These are phyloP conservation scores for Boletus vermiculosoides DNA, from an alignment of 768 basidiomycete genomes.

Conservation along the genomic window DNA sequence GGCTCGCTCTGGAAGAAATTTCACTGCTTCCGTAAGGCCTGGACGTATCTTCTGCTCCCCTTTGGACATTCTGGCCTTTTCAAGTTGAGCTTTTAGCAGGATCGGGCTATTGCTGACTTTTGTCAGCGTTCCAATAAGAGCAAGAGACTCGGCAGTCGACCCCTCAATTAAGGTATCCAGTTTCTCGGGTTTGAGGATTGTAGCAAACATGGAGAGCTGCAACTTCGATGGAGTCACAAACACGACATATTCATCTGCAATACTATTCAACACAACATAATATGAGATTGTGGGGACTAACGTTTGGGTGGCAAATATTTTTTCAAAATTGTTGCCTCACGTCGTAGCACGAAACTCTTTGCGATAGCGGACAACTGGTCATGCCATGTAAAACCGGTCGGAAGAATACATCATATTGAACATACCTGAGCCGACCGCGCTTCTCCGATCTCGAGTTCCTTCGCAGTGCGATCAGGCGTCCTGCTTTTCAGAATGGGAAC, in stretches of 20 bases:
- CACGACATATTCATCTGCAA: slow-evolving; percentile 94
- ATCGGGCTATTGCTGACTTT: slow-evolving; percentile 95
- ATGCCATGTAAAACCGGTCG: neutral
- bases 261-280: neutral
- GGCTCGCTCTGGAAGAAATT: slow-evolving; percentile 57
- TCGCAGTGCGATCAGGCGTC: slow-evolving; percentile 65
- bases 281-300: slow-evolving; percentile 36
- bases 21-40: slow-evolving; percentile 58
- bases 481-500: slow-evolving; percentile 84
- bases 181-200: slow-evolving; percentile 69
- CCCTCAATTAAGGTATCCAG: slow-evolving; percentile 67
- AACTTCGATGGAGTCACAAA: slow-evolving; percentile 86
- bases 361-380: slow-evolving; percentile 67
- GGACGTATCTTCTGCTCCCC: slow-evolving; percentile 43
- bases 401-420: slow-evolving; percentile 1
- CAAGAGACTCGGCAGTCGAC: slow-evolving; percentile 74
- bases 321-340: slow-evolving; percentile 79
- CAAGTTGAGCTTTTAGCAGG: slow-evolving; percentile 75
- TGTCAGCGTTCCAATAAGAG: slow-evolving; percentile 74
- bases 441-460: slow-evolving; percentile 76
- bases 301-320: slow-evolving; percentile 91
- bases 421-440: slow-evolving; percentile 73
- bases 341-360: slow-evolving; percentile 85
- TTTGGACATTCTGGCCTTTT: slow-evolving; percentile 51
- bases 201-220: slow-evolving; percentile 76